Conservation (phyloP, 1,284 basidiomycete genomes). For the Naganishia sp. region DNA sequence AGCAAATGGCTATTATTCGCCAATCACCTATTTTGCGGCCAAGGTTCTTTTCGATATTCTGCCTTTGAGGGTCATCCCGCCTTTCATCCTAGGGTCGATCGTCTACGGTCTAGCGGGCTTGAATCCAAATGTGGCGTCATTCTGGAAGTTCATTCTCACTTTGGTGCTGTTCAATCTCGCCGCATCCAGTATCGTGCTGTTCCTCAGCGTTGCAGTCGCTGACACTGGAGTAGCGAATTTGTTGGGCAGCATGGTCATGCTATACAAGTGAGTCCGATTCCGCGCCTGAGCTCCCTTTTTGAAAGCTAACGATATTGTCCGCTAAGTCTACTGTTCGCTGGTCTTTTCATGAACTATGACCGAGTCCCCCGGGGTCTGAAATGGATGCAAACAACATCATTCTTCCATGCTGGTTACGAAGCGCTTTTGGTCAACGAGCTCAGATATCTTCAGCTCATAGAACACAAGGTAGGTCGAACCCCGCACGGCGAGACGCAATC, state of each 20-base stretch:
- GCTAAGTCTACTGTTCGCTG: slow-evolving; percentile 85
- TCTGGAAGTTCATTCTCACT: slow-evolving; percentile 97
- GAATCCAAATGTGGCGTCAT: slow-evolving; percentile 80
- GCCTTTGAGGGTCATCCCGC: slow-evolving; percentile 88
- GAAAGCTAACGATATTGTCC: not conserved
- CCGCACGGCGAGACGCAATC: too few species aligned
- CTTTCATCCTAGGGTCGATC: slow-evolving; percentile 90
- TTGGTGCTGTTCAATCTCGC: slow-evolving; percentile 94
- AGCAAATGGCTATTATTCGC: slow-evolving; percentile 94
- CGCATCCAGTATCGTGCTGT: slow-evolving; percentile 84
- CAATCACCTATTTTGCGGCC: slow-evolving; percentile 91
- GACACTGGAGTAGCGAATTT: slow-evolving; percentile 86
- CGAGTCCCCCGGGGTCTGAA: slow-evolving; percentile 70
- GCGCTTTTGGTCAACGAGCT: slow-evolving; percentile 94
- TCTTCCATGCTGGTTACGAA: slow-evolving; percentile 99
- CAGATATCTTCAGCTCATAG: slow-evolving; percentile 86
- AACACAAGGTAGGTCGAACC: slow-evolving; percentile 68
- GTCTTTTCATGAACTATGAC: slow-evolving; percentile 89
- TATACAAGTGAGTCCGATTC: slow-evolving; percentile 80
- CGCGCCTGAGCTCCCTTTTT: not conserved
- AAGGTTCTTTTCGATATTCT: slow-evolving; percentile 96
- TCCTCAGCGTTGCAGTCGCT: slow-evolving; percentile 82
- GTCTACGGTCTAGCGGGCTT: slow-evolving; percentile 91
- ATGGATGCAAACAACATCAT: slow-evolving; percentile 87
- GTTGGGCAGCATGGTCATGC: slow-evolving; percentile 91